A percentile compares a stretch with the other conserved stretches of the same genome.
Conservation (phyloP, 768 basidiomycete species). For the Boletus tomentosulus region DNA sequence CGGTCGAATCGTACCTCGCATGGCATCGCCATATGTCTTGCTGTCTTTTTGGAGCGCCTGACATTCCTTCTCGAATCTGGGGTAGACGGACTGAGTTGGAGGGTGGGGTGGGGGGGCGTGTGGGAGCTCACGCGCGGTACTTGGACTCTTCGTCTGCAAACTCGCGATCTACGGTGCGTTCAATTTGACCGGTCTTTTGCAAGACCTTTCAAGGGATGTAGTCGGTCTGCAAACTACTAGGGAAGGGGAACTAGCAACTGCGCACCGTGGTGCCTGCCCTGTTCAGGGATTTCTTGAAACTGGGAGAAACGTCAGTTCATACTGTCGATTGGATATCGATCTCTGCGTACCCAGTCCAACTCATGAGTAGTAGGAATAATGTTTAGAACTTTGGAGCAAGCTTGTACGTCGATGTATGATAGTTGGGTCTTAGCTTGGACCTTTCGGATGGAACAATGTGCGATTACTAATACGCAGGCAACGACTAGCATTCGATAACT, state of each 20-base stretch:
- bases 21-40: constrained; percentile 91
- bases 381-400: neutral
- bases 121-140: constrained; percentile 68
- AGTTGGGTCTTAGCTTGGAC: neutral
- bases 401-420: neutral
- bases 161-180: constrained; percentile 90
- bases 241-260: constrained; percentile 11
- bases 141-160: constrained; percentile 91
- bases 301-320: constrained; percentile 25
- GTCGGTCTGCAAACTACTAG: constrained; percentile 4
- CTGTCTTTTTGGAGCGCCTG: constrained; percentile 90
- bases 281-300: constrained; percentile 92
- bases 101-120: neutral
- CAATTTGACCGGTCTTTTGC: constrained; percentile 98
- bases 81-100: neutral
- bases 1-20: constrained; percentile 66
- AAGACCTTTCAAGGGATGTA: constrained; percentile 53
- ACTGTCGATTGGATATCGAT: neutral
- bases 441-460: neutral
- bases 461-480: constrained; percentile 15
- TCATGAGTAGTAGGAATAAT: constrained; percentile 32
- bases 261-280: constrained; percentile 86
- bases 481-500: neutral
- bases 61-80: constrained; percentile 95
- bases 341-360: constrained; percentile 48